phyloP scores from a whole-genome alignment of 2,329 filamentous ascomycete species.

The Penicillium hesseltinei region DNA sequence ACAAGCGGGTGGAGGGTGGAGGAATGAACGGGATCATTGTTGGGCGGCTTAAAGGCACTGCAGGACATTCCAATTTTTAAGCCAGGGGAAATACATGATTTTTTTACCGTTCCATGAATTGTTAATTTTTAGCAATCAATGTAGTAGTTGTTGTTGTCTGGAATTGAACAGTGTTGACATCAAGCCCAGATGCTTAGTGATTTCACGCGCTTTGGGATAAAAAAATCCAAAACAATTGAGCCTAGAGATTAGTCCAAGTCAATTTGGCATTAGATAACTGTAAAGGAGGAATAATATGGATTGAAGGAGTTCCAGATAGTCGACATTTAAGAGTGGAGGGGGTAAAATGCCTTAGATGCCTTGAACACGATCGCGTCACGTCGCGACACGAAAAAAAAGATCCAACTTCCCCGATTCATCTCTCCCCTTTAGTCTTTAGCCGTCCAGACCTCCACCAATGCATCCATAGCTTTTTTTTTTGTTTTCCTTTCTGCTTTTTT shows the following conservation, averaged over 20 bases:
- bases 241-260: neutral
- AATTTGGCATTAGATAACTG: neutral
- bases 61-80: neutral
- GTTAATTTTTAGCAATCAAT: neutral
- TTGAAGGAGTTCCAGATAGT: neutral
- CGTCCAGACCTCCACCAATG: slow-evolving; percentile 14
- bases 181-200: neutral
- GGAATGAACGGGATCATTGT: neutral
- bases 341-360: slow-evolving; percentile 7
- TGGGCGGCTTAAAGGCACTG: neutral
- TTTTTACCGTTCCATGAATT: neutral
- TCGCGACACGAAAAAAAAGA: slow-evolving; percentile 23
- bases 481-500: slow-evolving; percentile 17
- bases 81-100: neutral
- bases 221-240: neutral
- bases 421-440: slow-evolving; percentile 21
- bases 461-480: slow-evolving; percentile 1
- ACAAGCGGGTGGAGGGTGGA: too few relatives aligned
- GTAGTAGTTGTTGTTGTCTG: neutral
- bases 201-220: neutral
- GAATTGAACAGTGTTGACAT: neutral
- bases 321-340: neutral
- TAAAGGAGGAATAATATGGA: neutral
- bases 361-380: slow-evolving; percentile 27
- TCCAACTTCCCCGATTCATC: slow-evolving; percentile 22